Percentiles rank a stretch among this genome's conserved stretches.
Evolutionary conservation across 163 green algal species (phyloP).

Genomic region (Botryococcus braunii): DNA sequence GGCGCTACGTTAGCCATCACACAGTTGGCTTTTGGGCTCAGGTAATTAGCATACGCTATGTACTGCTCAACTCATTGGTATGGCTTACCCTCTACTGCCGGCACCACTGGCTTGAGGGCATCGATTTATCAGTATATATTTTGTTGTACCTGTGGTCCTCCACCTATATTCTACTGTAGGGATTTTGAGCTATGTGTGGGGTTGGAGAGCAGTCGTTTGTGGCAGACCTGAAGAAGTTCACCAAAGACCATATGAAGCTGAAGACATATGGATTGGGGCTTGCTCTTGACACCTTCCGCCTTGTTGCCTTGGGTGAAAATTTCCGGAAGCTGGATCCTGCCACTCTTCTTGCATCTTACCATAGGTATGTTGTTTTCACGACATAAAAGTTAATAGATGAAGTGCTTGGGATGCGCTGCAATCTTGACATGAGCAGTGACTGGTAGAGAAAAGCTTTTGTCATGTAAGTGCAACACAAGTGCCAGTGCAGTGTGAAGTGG

Average conservation of each 20-base stretch:
- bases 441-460: no score
- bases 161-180: no score
- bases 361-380: conserved; percentile 14
- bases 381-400: background rate
- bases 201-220: conserved; percentile 65
- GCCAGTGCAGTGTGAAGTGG: no score
- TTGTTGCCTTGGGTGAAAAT: conserved; percentile 90
- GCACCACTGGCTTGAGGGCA: no score
- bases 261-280: conserved; percentile 93
- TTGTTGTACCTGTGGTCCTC: no score
- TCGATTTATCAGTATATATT: no score
- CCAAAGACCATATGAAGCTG: conserved; percentile 69
- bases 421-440: no score
- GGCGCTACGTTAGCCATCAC: conserved; percentile 87
- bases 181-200: no score
- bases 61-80: no score
- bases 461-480: no score
- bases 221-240: conserved; percentile 70
- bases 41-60: conserved; percentile 15
- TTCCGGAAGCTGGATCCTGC: conserved; percentile 80
- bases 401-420: background rate
- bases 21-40: conserved; percentile 90
- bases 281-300: conserved; percentile 87
- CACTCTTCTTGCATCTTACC: conserved; percentile 35
- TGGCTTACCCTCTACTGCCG: no score